Evolutionary conservation across 768 basidiomycete genomes (phyloP).

Genomic region (Pisolithus albus): DNA sequence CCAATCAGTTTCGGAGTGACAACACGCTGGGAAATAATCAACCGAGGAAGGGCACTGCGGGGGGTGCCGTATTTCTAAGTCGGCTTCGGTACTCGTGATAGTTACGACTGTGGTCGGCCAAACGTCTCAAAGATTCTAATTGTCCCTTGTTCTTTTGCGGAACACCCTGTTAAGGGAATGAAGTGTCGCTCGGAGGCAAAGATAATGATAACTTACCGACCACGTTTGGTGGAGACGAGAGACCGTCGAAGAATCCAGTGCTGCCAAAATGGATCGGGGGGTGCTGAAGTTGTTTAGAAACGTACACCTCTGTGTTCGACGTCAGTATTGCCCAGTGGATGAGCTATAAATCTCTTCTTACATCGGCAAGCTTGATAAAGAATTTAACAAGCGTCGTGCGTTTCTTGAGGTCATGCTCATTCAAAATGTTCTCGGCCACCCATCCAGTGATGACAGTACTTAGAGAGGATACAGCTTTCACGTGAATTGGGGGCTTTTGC

Average conservation of each 20-base stretch:
- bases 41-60: conserved; percentile 95
- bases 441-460: conserved; percentile 94
- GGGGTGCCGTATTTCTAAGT: conserved; percentile 82
- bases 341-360: conserved; percentile 33
- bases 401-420: conserved; percentile 85
- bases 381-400: conserved; percentile 75
- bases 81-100: conserved; percentile 86
- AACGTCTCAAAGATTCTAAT: conserved; percentile 70
- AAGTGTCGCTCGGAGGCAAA: background rate
- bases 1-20: conserved; percentile 5
- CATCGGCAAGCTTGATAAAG: conserved; percentile 90
- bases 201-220: conserved; percentile 60
- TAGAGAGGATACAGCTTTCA: conserved; percentile 78
- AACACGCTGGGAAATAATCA: conserved; percentile 15
- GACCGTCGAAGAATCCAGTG: conserved; percentile 93
- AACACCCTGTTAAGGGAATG: conserved; percentile 49
- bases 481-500: conserved; percentile 56
- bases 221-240: conserved; percentile 89
- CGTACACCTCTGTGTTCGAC: conserved; percentile 63
- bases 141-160: conserved; percentile 78
- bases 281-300: conserved; percentile 86
- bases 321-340: conserved; percentile 2
- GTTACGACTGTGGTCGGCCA: conserved; percentile 89
- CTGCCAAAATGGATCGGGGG: conserved; percentile 86
- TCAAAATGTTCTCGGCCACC: conserved; percentile 91